A percentile compares a stretch with the other conserved stretches of the same genome.
Conservation (phyloP, 2,329 filamentous ascomycete genomes). For the Diaporthe sp. region DNA sequence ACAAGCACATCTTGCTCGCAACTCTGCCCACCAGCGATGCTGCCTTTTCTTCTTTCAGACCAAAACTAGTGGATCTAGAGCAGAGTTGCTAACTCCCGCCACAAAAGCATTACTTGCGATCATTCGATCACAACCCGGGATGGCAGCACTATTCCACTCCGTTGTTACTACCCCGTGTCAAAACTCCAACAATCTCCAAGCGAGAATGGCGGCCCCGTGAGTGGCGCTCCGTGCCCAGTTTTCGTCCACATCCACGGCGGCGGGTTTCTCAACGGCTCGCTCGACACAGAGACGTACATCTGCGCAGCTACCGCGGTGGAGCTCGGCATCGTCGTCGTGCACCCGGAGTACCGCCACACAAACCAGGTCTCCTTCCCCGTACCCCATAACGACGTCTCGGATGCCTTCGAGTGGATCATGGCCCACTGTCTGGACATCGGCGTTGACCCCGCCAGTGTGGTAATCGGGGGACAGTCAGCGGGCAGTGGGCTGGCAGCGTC, state of each 20-base stretch:
- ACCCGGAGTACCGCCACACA: constrained; percentile 8
- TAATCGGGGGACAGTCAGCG: background rate
- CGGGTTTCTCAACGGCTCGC: constrained; percentile 8
- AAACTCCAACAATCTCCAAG: background rate
- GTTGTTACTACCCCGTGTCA: background rate
- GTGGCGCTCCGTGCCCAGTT: background rate
- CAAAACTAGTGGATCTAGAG: too few species aligned
- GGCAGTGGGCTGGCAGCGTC: background rate
- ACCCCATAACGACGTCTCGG: background rate
- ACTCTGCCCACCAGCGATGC: too few species aligned
- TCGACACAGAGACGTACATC: constrained; percentile 2
- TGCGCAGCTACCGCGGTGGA: background rate
- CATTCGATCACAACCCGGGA: background rate
- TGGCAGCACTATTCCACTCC: background rate
- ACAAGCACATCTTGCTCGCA: background rate
- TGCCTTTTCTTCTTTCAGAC: too few species aligned
- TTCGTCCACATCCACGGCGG: constrained; percentile 7
- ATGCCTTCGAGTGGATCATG: constrained; percentile 1
- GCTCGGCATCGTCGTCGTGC: background rate
- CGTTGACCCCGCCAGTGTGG: background rate
- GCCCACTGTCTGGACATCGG: background rate
- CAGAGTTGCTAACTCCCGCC: too few species aligned
- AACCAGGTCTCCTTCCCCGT: background rate
- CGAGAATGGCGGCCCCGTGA: background rate
- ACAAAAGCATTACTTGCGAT: background rate